These are phyloP conservation scores for Lentinula sp. DNA, from an alignment of 768 basidiomycete genomes.

Conservation along the genomic window DNA sequence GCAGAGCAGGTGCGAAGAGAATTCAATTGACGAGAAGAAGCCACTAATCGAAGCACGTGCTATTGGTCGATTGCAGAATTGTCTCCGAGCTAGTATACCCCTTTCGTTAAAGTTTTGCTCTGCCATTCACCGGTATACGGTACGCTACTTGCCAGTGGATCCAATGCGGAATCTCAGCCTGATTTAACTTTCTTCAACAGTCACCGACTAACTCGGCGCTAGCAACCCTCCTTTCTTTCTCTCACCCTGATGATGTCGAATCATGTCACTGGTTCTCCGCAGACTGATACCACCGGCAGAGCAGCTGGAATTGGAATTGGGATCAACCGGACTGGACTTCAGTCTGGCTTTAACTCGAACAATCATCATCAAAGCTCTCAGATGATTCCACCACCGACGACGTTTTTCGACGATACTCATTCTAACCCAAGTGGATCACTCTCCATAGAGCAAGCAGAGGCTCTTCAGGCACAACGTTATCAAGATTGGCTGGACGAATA, in stretches of 20 bases:
- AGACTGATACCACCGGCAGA: not conserved
- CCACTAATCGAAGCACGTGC: not conserved
- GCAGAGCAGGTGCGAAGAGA: not conserved
- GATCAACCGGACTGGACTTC: not conserved
- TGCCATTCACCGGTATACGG: not conserved
- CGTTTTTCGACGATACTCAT: not conserved
- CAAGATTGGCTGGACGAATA: not conserved
- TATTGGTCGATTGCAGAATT: not conserved
- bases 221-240: not conserved
- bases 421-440: not conserved
- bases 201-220: not conserved
- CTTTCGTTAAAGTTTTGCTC: not conserved
- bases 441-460: not conserved
- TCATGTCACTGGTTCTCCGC: constrained; percentile 5
- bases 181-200: not conserved
- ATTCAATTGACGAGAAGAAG: not conserved
- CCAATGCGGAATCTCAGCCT: not conserved
- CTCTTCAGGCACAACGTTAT: not conserved
- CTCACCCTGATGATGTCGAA: not conserved
- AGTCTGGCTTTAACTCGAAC: not conserved
- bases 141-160: constrained; percentile 3
- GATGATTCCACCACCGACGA: not conserved
- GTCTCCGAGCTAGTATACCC: not conserved
- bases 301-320: not conserved
- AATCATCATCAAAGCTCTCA: not conserved